A percentile compares a stretch with the other conserved stretches of the same genome.
phyloP scores from a whole-genome alignment of 2,329 filamentous ascomycete genomes.

The Clarireedia monteithiana region DNA sequence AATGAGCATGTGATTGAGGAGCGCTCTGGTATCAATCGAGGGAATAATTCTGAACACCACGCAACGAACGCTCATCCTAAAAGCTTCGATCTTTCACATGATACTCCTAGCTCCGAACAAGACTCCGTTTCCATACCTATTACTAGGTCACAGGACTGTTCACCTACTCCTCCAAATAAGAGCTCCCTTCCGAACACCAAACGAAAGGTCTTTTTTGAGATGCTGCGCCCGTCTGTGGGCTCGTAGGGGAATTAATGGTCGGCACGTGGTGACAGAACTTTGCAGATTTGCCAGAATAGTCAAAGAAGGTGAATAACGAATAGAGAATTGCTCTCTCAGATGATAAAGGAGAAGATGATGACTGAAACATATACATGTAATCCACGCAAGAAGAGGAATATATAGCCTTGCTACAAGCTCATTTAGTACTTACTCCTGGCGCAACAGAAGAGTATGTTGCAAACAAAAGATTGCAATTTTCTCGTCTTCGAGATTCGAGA shows the following conservation, averaged over 20 bases:
- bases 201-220: background rate
- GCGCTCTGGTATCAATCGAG: too few species aligned
- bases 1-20: too few species aligned
- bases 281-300: background rate
- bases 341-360: conserved; percentile 3
- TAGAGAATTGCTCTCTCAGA: background rate
- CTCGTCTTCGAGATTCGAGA: too few species aligned
- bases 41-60: too few species aligned
- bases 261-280: background rate
- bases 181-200: background rate
- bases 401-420: background rate
- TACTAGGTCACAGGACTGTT: background rate
- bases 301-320: background rate
- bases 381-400: background rate
- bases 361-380: background rate
- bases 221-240: background rate
- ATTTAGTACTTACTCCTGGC: too few species aligned
- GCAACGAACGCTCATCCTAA: background rate
- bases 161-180: background rate
- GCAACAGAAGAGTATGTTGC: too few species aligned
- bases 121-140: conserved; percentile 4
- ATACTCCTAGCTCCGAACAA: background rate
- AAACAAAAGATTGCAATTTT: too few species aligned
- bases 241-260: background rate
- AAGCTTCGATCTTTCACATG: background rate